These are phyloP conservation scores for Monosporascus cannonballus DNA, from an alignment of 2,329 filamentous ascomycete species.

Conservation along the genomic window DNA sequence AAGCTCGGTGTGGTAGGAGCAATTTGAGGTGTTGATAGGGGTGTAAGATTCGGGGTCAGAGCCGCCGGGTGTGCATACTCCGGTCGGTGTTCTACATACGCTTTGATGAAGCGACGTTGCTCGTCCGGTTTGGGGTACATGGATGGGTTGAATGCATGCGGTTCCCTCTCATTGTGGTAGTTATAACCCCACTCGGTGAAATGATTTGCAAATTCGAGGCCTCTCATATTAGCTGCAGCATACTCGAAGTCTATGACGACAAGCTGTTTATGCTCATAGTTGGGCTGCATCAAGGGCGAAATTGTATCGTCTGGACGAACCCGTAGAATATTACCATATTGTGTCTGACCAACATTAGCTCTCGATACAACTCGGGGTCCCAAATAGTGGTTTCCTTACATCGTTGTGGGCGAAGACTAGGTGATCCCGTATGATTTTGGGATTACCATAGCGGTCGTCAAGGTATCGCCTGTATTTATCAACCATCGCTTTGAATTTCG, in stretches of 20 bases:
- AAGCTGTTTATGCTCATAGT: constrained; percentile 92
- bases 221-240: constrained; percentile 78
- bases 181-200: constrained; percentile 99
- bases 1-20: constrained; percentile 29
- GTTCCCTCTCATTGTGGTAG: constrained; percentile 68
- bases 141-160: constrained; percentile 62
- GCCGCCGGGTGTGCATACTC: constrained; percentile 49
- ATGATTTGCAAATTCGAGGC: constrained; percentile 93
- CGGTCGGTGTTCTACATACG: constrained; percentile 79
- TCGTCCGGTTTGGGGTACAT: constrained; percentile 74
- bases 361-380: neutral
- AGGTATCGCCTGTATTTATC: constrained; percentile 73
- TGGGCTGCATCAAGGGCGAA: constrained; percentile 80
- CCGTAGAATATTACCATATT: constrained; percentile 96
- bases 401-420: constrained; percentile 98
- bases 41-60: constrained; percentile 44
- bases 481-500: constrained; percentile 66
- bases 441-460: constrained; percentile 63
- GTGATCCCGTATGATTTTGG: constrained; percentile 60
- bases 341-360: constrained; percentile 56
- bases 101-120: constrained; percentile 76
- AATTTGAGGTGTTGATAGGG: constrained; percentile 33
- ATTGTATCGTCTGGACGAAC: constrained; percentile 60
- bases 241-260: constrained; percentile 99
- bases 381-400: constrained; percentile 45